Base-by-base conservation (phyloP, 768 basidiomycete species). In the Cantharellus anzutake region DNA sequence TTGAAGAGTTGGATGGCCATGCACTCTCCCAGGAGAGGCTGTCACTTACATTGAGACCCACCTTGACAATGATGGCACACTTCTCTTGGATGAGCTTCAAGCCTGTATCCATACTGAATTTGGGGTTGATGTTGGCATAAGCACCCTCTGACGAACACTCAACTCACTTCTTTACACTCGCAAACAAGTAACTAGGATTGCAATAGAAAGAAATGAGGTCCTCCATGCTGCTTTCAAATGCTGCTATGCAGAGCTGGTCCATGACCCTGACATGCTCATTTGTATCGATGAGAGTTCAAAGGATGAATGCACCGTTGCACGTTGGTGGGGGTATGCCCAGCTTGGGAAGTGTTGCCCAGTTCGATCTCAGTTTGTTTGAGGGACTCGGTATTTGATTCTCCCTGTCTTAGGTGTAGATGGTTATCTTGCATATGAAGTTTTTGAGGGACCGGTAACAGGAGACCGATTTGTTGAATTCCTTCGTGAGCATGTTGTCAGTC, bases 381-480 rank as follows among this genome's bases (percentile, higher is more conserved):
- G 73, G 7, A 61, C 66, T 2, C 63, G 63, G 3, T 75, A 70
- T 56, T 69, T 66, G 34, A 60, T 74, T 34, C 61, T 73, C 35
- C 68, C 70, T 3, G 73, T 72, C 3, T 53, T 75, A 38, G 71
- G 68, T 1, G 51, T 62, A 0, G 63, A 71, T 51, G 73, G 73
- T 5, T 73, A 72, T 59, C 64, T 74, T 58, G 68, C 71, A 3
- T 59, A 65, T 3, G 62, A 59, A 0, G 63, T 66, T 2, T 65
- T 73, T 20, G 62, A 64, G 35, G 73, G 72, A 37, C 73, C 72
- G 3, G 64, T 73, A 48, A 65, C 73, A 64, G 63, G 64, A 1
- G 60, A 62, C 1, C 64, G 67, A 41, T 74, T 74, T 59, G 67
- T 66, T 64, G 66, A 74, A 57, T 75, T 72, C 61, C 66, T 75